Base-by-base conservation (phyloP, 1,284 basidiomycete species). In the Ceratobasidium sp. region DNA sequence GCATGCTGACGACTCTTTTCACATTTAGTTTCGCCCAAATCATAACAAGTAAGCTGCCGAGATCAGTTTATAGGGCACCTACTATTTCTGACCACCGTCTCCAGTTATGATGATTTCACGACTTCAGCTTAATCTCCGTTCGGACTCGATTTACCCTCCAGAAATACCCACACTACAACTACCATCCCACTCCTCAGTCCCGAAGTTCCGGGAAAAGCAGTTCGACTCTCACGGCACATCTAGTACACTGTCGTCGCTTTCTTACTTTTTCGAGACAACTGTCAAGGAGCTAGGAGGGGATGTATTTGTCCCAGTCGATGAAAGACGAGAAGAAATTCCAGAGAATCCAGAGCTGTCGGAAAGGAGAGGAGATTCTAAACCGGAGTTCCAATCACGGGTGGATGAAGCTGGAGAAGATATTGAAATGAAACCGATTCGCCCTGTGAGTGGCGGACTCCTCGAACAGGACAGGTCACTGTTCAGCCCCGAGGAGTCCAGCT, bases 111-210 rank as follows among this genome's bases (percentile, higher is more conserved):
- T 69, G 52, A 52, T 69, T 6, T 69, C 64, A 11, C 50, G 64
- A 1, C 52, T 69, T 0, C 64, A 69, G 43, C 52, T 69, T 1
- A 69, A 69, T 38, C 63, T 69, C 13, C 64, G 64, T 13, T 69
- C 64, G 1, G 41, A 69, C 1, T 43, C 52, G 4, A 57, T 69
- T 7, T 28, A 9, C 44, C 38, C 38, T 21, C 35, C 61, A 11
- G 41, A 30, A 35, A 49, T 41, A 32, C 35, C 41, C 14, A 30
- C 1, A 35, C 41, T 35, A 11, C 30, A 26, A 28, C 50, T 16
- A 14, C 50, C 14, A 23, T 28, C 28, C 18, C 23, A 21, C 11
- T 38, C 35, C 11, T 11, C 11, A 38, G 11, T 5, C 7, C 21
- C 62, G 21, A 32, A 23, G 18, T 3, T 44, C 26, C 11, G 32